Conservation (phyloP, 179 eudicot species). For the Dionaea muscipula region DNA sequence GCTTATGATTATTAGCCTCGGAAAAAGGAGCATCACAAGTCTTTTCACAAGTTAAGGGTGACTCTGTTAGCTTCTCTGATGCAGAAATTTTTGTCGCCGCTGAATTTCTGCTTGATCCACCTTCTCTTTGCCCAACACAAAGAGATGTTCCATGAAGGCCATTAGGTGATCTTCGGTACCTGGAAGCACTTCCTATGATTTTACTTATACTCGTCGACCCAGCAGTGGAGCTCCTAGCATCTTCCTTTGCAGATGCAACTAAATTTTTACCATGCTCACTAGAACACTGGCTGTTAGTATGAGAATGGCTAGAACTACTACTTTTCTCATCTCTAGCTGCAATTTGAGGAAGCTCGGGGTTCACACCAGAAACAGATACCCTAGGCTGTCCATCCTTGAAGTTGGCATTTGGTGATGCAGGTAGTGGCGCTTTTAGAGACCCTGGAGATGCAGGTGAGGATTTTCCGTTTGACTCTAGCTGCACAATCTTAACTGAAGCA, state of each 20-base stretch:
- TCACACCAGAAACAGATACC: slow-evolving; percentile 13
- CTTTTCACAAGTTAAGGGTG: slow-evolving; percentile 25
- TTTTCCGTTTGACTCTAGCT: slow-evolving; percentile 28
- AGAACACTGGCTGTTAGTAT: slow-evolving; percentile 60
- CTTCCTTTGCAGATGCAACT: slow-evolving; percentile 45
- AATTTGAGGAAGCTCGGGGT: slow-evolving; percentile 35
- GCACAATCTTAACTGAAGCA: slow-evolving; percentile 30
- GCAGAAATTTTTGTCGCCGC: slow-evolving; percentile 23
- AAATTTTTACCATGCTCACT: slow-evolving; percentile 37
- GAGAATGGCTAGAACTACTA: slow-evolving; percentile 75
- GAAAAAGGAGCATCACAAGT: slow-evolving; percentile 25
- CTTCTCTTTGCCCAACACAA: slow-evolving; percentile 37
- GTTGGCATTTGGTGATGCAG: slow-evolving; percentile 19
- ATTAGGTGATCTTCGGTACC: slow-evolving; percentile 39
- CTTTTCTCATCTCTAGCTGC: slow-evolving; percentile 56
- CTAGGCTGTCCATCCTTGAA: slow-evolving; percentile 23
- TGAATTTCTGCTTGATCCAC: slow-evolving; percentile 24
- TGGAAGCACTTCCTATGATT: slow-evolving; percentile 35
- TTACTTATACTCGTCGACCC: slow-evolving; percentile 39
- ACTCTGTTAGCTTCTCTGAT: slow-evolving; percentile 35
- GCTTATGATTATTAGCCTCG: slow-evolving; percentile 45
- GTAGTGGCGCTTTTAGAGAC: slow-evolving; percentile 19
- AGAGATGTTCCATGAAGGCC: slow-evolving; percentile 25
- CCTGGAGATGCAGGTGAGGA: slow-evolving; percentile 24
- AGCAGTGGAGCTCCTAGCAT: slow-evolving; percentile 54